Conservation (phyloP, 192 early-diverging fungal species). For the Rhizoclosmatium globosum region DNA sequence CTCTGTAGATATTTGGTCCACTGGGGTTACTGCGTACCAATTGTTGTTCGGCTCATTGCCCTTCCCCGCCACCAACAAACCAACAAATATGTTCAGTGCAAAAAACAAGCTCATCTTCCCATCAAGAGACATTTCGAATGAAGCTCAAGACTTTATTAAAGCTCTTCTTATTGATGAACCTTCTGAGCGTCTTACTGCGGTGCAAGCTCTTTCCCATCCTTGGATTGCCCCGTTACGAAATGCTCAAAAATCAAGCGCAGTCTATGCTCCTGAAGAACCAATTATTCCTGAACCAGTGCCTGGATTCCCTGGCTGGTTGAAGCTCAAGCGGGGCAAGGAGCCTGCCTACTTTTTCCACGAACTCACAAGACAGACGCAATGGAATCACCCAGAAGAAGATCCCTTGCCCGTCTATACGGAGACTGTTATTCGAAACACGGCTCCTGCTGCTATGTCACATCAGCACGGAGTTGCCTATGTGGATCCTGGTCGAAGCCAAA, state of each 20-base stretch:
- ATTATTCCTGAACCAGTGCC: slow-evolving; percentile 16
- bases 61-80: slow-evolving; percentile 45
- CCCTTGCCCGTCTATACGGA: slow-evolving; percentile 10
- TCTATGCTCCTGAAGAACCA: background rate
- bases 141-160: slow-evolving; percentile 37
- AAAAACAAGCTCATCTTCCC: slow-evolving; percentile 7
- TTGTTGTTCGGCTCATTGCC: slow-evolving; percentile 44
- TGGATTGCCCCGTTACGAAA: slow-evolving; percentile 60
- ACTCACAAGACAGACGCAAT: slow-evolving; percentile 23
- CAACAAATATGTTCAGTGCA: background rate
- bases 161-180: slow-evolving; percentile 69
- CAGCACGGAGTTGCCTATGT: background rate
- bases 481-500: background rate
- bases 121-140: background rate
- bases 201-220: slow-evolving; percentile 77
- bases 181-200: slow-evolving; percentile 72
- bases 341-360: slow-evolving; percentile 34
- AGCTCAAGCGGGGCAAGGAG: slow-evolving; percentile 15
- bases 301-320: slow-evolving; percentile 31
- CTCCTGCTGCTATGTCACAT: background rate
- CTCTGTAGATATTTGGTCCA: slow-evolving; percentile 50
- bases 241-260: background rate
- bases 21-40: slow-evolving; percentile 46
- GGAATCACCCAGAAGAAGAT: slow-evolving; percentile 35
- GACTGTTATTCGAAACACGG: background rate